Conservation (phyloP, 495 filamentous ascomycete genomes). For the Aspergillus nidulans region DNA sequence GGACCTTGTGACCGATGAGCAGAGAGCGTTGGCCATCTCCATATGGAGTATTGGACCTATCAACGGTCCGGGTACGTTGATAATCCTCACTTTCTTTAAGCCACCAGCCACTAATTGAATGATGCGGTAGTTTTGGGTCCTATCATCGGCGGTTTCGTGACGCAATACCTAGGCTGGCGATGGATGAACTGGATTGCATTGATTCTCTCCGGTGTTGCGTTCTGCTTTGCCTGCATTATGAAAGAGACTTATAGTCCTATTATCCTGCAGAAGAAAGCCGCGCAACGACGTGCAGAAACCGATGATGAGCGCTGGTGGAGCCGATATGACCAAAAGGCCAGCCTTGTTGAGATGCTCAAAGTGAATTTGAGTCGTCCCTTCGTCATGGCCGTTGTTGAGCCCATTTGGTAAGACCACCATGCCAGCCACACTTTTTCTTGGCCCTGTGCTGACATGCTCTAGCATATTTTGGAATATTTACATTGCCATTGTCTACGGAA, state of each 20-base stretch:
- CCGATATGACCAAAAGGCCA: constrained; percentile 64
- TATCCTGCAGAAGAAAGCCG: constrained; percentile 66
- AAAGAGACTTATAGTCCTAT: constrained; percentile 77
- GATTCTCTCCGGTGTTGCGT: constrained; percentile 58
- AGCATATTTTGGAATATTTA: constrained; percentile 75
- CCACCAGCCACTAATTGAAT: not conserved
- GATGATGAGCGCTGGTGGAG: constrained; percentile 73
- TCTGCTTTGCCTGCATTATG: constrained; percentile 44
- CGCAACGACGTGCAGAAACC: constrained; percentile 64
- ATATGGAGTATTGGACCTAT: constrained; percentile 74
- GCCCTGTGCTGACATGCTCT: not conserved
- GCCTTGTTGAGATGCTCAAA: constrained; percentile 53
- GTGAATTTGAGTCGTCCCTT: constrained; percentile 74
- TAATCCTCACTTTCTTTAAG: not conserved
- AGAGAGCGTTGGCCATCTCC: constrained; percentile 68
- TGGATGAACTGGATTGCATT: constrained; percentile 85
- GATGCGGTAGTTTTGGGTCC: constrained; percentile 45
- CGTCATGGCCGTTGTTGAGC: constrained; percentile 72
- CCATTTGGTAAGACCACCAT: constrained; percentile 60
- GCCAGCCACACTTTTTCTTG: constrained; percentile 10
- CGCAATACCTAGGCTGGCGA: constrained; percentile 70
- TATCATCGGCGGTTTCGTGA: constrained; percentile 71
- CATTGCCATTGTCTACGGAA: constrained; percentile 60
- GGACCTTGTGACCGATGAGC: constrained; percentile 71
- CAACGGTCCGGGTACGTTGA: constrained; percentile 61